Evolutionary conservation across 148 eudicot species (phyloP).

Genomic region (Cornus florida): DNA sequence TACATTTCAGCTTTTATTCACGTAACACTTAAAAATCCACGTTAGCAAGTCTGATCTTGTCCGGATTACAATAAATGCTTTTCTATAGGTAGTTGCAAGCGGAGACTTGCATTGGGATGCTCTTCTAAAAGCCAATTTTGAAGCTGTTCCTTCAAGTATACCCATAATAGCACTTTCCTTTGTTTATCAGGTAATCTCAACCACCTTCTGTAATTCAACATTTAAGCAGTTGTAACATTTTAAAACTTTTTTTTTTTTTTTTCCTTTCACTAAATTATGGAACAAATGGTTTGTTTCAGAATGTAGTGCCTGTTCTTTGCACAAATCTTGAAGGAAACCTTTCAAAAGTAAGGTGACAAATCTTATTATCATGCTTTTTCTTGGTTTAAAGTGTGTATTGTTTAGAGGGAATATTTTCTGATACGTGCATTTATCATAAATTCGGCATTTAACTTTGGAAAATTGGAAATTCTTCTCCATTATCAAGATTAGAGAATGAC

Average conservation of each 20-base stretch:
- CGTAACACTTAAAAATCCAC: background rate
- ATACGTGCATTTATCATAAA: background rate
- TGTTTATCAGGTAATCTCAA: constrained; percentile 75
- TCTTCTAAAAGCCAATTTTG: constrained; percentile 77
- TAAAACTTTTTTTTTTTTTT: constrained; percentile 9
- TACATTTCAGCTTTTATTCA: background rate
- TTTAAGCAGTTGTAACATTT: background rate
- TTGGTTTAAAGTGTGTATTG: background rate
- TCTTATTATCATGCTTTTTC: constrained; percentile 18
- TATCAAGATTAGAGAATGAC: too few relatives aligned
- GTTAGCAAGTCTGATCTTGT: background rate
- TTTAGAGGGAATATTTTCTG: background rate
- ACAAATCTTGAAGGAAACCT: constrained; percentile 87
- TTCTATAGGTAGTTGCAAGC: constrained; percentile 70
- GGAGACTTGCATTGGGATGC: constrained; percentile 85
- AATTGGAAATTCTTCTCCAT: background rate
- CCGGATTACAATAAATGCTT: background rate
- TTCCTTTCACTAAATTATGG: background rate
- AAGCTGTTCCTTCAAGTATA: constrained; percentile 82
- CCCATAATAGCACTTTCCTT: constrained; percentile 89
- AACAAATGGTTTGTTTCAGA: constrained; percentile 37
- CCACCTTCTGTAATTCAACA: background rate
- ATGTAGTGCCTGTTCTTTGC: constrained; percentile 96
- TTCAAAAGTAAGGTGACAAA: constrained; percentile 79
- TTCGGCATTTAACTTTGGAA: background rate